phyloP scores from a whole-genome alignment of 495 filamentous ascomycete genomes.

The Stereocaulon alpinum region DNA sequence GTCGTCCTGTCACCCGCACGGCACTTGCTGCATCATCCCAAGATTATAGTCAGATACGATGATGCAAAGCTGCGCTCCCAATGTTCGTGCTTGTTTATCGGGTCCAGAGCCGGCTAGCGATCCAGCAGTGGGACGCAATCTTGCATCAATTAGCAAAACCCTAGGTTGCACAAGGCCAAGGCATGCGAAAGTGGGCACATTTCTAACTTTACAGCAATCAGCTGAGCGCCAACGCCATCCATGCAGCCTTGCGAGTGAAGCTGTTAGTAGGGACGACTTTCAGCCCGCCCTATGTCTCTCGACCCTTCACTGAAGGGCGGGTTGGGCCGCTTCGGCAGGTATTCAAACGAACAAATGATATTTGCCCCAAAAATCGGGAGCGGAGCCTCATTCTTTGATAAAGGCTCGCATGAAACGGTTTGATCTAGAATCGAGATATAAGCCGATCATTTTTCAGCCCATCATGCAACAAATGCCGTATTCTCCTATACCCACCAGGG shows the following conservation, averaged over 20 bases:
- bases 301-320: background rate
- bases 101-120: background rate
- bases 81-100: background rate
- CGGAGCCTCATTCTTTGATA: background rate
- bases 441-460: background rate
- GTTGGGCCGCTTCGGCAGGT: background rate
- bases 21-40: background rate
- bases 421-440: background rate
- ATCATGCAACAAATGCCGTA: background rate
- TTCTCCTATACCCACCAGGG: background rate
- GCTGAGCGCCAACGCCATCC: background rate
- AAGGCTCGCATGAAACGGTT: background rate
- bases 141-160: background rate
- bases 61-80: background rate
- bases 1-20: slow-evolving; percentile 2
- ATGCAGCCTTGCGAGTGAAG: background rate
- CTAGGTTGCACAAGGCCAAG: background rate
- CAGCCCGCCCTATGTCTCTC: background rate
- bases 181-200: background rate
- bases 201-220: background rate
- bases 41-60: background rate
- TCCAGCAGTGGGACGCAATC: background rate
- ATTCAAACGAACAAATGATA: slow-evolving; percentile 1
- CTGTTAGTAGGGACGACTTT: background rate
- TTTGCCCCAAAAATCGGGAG: background rate